Percentiles rank a stretch among this genome's conserved stretches.
phyloP scores from a whole-genome alignment of 768 basidiomycete species.

The Lactifluus echinatus region DNA sequence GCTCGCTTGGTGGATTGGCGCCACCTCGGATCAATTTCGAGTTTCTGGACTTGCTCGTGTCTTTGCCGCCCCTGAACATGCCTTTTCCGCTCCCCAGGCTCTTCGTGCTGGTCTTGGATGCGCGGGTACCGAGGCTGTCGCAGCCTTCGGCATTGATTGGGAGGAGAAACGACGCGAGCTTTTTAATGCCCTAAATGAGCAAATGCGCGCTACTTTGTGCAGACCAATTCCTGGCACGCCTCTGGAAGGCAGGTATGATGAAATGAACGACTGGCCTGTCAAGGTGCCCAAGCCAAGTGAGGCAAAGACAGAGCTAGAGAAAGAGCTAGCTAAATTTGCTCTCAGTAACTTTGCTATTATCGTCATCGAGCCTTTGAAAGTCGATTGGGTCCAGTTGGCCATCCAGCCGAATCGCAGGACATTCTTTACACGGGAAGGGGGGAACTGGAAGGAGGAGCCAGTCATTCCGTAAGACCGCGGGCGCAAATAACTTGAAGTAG shows the following conservation, averaged over 20 bases:
- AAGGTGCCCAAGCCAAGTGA: slow-evolving; percentile 40
- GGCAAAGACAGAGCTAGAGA: slow-evolving; percentile 33
- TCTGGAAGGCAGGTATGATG: slow-evolving; percentile 44
- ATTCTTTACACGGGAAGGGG: slow-evolving; percentile 38
- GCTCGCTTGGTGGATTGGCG: slow-evolving; percentile 65
- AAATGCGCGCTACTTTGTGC: slow-evolving; percentile 67
- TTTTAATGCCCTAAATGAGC: slow-evolving; percentile 50
- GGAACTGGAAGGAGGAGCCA: slow-evolving; percentile 50
- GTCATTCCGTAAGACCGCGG: slow-evolving; percentile 44
- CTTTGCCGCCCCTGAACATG: slow-evolving; percentile 42
- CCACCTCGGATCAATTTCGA: slow-evolving; percentile 65
- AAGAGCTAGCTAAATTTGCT: slow-evolving; percentile 43
- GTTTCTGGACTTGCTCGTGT: slow-evolving; percentile 49
- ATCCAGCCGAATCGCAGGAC: slow-evolving; percentile 51
- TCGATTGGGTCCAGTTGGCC: slow-evolving; percentile 61
- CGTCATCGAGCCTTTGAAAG: slow-evolving; percentile 57
- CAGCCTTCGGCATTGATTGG: slow-evolving; percentile 44
- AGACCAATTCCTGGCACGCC: slow-evolving; percentile 55
- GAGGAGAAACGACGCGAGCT: slow-evolving; percentile 50
- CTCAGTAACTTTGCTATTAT: slow-evolving; percentile 63
- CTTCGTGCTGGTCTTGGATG: slow-evolving; percentile 10
- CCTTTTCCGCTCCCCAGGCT: slow-evolving; percentile 26
- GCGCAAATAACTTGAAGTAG: not conserved
- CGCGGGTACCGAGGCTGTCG: slow-evolving; percentile 21
- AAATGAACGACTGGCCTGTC: slow-evolving; percentile 54